Evolutionary conservation across 129 eudicot genomes (phyloP), one percentile per base, ranked within the genome.

Genomic region (Helianthus annuus): DNA sequence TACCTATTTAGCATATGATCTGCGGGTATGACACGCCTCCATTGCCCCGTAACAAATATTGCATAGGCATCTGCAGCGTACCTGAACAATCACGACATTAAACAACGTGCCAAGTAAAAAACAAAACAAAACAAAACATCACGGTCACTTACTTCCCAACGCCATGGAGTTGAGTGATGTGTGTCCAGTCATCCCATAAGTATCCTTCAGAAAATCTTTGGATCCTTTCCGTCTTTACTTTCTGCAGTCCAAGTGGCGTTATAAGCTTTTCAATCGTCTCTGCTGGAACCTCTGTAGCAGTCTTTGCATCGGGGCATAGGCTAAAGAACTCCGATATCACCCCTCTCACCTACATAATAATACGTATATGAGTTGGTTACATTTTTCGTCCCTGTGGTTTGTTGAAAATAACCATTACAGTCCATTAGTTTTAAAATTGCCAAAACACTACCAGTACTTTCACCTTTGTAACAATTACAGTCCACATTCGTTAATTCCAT

Each of bases 31-130:
- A 92, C 91, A 4, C 80, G 79, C 8, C 78, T 70, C 98, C 98
- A 92, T 58, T 83, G 82, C 48, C 96, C 98, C 0, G 89, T 92
- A 64, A 90, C 88, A 74, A 92, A 92, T 65, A 89, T 87, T 51
- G 96, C 98, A 85, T 92, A 89, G 36, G 96, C 98, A 85, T 92
- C 98, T 4, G 96, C 98, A 66, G 96, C 98, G 52, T 92, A 92
- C 80, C 98, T 92, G 75, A 0, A 54, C 22, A 74, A 68, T 3
- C 17, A 3, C 2, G 38, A 12, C 5, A 55, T 10, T 11, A 62
- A 63, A 7, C 7, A 12, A 6, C 3, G 4, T 6, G 10, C n/a
- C 4, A 13, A 17, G 22, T 42, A 19, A 12, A 19, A 19, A 19
- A 19, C 22, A 27, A 27, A 19, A 19, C 22, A 19, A 19, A 19